phyloP scores from a whole-genome alignment of 2,329 filamentous ascomycete species.

The Aspergillus eucalypticola region DNA sequence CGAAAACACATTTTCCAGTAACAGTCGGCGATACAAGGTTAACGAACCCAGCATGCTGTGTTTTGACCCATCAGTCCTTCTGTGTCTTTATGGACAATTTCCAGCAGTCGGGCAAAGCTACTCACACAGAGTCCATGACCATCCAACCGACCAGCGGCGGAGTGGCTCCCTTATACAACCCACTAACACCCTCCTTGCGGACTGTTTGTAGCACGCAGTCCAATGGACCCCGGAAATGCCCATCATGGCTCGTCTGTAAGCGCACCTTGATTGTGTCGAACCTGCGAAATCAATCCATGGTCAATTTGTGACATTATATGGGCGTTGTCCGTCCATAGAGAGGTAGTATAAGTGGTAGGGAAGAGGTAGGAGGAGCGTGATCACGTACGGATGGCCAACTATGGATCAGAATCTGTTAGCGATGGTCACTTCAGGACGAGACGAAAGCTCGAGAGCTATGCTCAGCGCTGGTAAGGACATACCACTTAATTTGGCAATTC shows the following conservation, averaged over 20 bases:
- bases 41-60: constrained; percentile 81
- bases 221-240: constrained; percentile 80
- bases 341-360: not conserved
- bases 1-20: constrained; percentile 76
- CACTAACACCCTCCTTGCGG: constrained; percentile 77
- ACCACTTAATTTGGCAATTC: constrained; percentile 87
- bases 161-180: constrained; percentile 91
- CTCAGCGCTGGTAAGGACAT: constrained; percentile 31
- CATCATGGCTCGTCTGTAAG: constrained; percentile 76
- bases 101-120: not conserved
- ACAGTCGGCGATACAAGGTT: constrained; percentile 80
- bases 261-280: constrained; percentile 98
- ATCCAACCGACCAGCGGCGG: constrained; percentile 96
- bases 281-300: constrained; percentile 38
- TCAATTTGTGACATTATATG: not conserved
- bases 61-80: not conserved
- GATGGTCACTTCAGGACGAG: not conserved
- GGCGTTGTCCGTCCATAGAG: not conserved
- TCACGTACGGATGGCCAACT: constrained; percentile 62
- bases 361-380: not conserved
- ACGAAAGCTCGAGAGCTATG: not conserved
- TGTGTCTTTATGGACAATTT: not conserved
- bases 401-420: not conserved
- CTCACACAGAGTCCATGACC: constrained; percentile 82
- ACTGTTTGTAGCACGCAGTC: constrained; percentile 84